These are phyloP conservation scores for Calophaca sinica DNA, from an alignment of 306 rosid genomes.

Conservation along the genomic window DNA sequence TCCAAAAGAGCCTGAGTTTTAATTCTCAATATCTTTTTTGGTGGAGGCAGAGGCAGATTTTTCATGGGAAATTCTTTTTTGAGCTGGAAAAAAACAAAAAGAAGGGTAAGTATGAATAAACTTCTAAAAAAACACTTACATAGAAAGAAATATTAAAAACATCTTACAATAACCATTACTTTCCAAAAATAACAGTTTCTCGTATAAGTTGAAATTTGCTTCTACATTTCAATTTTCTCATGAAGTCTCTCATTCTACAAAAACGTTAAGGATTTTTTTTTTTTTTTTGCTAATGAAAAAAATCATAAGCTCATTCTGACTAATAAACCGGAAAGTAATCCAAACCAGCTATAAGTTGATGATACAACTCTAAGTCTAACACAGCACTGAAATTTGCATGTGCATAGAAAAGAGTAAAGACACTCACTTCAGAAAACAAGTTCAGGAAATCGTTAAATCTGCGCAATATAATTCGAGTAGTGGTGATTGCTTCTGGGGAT, in stretches of 20 bases:
- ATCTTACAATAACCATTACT: background rate
- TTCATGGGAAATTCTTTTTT: constrained; percentile 70
- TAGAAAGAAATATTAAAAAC: no score
- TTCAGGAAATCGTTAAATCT: constrained; percentile 82
- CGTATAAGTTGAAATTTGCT: background rate
- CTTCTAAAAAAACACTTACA: background rate
- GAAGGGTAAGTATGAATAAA: background rate
- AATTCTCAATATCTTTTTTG: constrained; percentile 70
- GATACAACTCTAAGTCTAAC: background rate
- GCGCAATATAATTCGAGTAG: constrained; percentile 66
- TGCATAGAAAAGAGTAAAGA: background rate
- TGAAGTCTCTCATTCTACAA: background rate
- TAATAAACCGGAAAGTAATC: background rate
- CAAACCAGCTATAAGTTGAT: background rate
- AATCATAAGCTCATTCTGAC: background rate
- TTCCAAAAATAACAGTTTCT: no score
- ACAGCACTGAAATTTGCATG: background rate
- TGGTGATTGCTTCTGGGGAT: constrained; percentile 85
- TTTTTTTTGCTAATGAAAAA: no score
- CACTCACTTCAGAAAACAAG: constrained; percentile 73
- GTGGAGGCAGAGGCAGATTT: constrained; percentile 77
- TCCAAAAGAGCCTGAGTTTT: constrained; percentile 66
- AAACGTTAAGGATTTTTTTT: background rate
- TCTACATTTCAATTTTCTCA: background rate
- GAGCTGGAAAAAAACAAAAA: constrained; percentile 59